Conservation (phyloP, 2,329 filamentous ascomycete species). For the Phaeoacremonium minimum region DNA sequence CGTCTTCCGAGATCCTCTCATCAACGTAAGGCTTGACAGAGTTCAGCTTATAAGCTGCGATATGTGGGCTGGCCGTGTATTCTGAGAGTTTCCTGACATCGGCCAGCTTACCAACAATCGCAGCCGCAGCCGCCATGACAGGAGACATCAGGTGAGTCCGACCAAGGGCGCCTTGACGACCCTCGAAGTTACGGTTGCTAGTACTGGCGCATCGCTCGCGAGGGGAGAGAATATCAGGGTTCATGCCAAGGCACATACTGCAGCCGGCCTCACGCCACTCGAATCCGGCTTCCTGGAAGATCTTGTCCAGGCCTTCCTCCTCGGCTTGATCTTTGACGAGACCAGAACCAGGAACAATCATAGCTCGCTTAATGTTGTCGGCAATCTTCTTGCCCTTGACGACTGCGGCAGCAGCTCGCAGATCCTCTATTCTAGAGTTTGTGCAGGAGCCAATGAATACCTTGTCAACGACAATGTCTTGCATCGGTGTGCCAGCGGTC, state of each 20-base stretch:
- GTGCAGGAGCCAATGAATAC: slow-evolving; percentile 56
- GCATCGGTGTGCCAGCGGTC: slow-evolving; percentile 78
- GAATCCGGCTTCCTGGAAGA: slow-evolving; percentile 88
- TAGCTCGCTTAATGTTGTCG: slow-evolving; percentile 82
- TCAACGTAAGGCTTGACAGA: slow-evolving; percentile 44
- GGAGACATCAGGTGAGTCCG: slow-evolving; percentile 96
- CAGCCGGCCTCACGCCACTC: slow-evolving; percentile 98
- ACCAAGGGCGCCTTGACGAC: slow-evolving; percentile 85
- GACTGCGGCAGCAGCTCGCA: slow-evolving; percentile 80
- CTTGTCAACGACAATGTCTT: slow-evolving; percentile 84
- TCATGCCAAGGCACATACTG: slow-evolving; percentile 99
- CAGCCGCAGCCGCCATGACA: slow-evolving; percentile 90
- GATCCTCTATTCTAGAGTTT: slow-evolving; percentile 93
- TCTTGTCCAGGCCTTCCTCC: slow-evolving; percentile 85
- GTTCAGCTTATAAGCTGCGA: slow-evolving; percentile 47
- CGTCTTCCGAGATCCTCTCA: slow-evolving; percentile 46
- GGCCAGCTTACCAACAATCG: slow-evolving; percentile 83
- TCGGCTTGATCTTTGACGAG: slow-evolving; percentile 91
- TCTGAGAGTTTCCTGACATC: slow-evolving; percentile 79
- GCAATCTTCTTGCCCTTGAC: slow-evolving; percentile 87
- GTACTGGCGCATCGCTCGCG: slow-evolving; percentile 92
- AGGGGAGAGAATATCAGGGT: slow-evolving; percentile 91
- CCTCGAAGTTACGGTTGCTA: slow-evolving; percentile 96
- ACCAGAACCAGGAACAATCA: slow-evolving; percentile 95
- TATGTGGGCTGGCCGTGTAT: slow-evolving; percentile 54